Percentiles rank a stretch among this genome's conserved stretches.
Conservation (phyloP, 2,329 filamentous ascomycete genomes). For the Aspergillus eucalypticola region DNA sequence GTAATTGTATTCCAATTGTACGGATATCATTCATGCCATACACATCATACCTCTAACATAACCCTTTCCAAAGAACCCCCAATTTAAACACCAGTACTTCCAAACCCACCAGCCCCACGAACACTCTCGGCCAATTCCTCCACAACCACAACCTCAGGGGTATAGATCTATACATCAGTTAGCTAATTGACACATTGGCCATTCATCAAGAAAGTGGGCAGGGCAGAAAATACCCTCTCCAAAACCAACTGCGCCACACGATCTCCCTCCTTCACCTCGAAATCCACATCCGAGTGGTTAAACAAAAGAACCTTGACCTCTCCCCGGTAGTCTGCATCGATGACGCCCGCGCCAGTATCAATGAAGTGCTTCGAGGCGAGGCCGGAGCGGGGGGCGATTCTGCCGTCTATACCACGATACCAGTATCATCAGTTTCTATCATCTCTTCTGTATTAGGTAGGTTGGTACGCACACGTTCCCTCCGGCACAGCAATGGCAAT, state of each 20-base stretch:
- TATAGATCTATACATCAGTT: slow-evolving; percentile 65
- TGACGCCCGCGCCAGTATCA: slow-evolving; percentile 92
- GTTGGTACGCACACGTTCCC: slow-evolving; percentile 71
- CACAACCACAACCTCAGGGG: slow-evolving; percentile 88
- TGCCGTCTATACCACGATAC: slow-evolving; percentile 64
- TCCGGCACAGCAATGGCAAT: slow-evolving; percentile 87
- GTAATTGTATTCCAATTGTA: background rate
- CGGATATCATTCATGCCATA: background rate
- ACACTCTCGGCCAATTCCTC: slow-evolving; percentile 86
- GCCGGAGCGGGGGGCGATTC: slow-evolving; percentile 86
- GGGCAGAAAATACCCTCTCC: slow-evolving; percentile 61
- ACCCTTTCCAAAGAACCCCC: background rate
- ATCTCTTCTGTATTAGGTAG: too few species aligned
- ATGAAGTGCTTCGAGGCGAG: slow-evolving; percentile 94
- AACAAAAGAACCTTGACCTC: slow-evolving; percentile 93
- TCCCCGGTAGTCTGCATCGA: slow-evolving; percentile 95
- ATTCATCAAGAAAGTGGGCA: too few species aligned
- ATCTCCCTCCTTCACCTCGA: slow-evolving; percentile 79
- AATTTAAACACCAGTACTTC: slow-evolving; percentile 68
- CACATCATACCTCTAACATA: background rate
- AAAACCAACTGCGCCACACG: slow-evolving; percentile 90
- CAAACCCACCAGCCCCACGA: slow-evolving; percentile 85
- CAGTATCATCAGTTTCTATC: background rate
- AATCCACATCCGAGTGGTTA: slow-evolving; percentile 83
- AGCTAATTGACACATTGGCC: too few species aligned